Evolutionary conservation across 2,329 filamentous ascomycete genomes (phyloP), one percentile per base, ranked within the genome.

Genomic region (Cadophora malorum): DNA sequence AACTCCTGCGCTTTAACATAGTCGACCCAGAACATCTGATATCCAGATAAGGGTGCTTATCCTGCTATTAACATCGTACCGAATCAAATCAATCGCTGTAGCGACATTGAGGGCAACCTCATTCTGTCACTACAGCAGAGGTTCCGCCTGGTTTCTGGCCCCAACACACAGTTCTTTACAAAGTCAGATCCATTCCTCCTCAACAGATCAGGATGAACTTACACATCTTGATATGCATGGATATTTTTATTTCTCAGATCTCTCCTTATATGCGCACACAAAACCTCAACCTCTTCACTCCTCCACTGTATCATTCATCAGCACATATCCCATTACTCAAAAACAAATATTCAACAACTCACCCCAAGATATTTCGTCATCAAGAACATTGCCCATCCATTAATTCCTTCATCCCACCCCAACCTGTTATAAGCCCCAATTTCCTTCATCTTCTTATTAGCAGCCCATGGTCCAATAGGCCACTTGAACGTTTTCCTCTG

Each of bases 391-490:
- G 64, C 63, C 63, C 67, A 66, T 23, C 69, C 69, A 38, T 66
- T 55, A 33, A 66, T 66, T 35, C 70, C 68, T n/a, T 68, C 65
- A 28, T 66, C 56, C 62, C 65, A 67, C 19, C 60, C 62, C 55
- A 68, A 5, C 14, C 63, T 47, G 41, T 71, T 74, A 69, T 64
- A 71, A n/a, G 52, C 50, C 25, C 69, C 69, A 38, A 71, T 65
- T n/a, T 70, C 70, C 45, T 75, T 77, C 25, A 75, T 64, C 8
- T 69, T 65, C 1, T 63, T 58, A 63, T 78, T 74, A 38, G 67
- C 69, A 4, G 74, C 63, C 78, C 78, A 79, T 2, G 74, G 70
- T 3, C 75, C 74, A 8, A 77, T 70, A 2, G 78, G 78, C 63
- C 76, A 70, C 58, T 71, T 72, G 53, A 72, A 67, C 12, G 69